Base-by-base conservation (phyloP, 169 alveolate species). In the Cryptosporidium felis region DNA sequence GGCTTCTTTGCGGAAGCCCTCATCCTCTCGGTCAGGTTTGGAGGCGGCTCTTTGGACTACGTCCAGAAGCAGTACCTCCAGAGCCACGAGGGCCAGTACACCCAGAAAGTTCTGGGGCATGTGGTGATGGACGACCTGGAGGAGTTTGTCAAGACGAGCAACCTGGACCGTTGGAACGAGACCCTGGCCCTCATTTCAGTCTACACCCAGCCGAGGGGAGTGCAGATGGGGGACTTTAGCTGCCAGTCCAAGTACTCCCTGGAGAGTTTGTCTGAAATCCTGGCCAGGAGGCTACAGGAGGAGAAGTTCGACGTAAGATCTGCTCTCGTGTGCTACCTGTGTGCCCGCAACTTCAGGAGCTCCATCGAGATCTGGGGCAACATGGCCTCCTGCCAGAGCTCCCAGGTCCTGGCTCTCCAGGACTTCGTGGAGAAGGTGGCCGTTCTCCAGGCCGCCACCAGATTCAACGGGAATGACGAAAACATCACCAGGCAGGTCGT, bases 281-380 rank as follows among this genome's bases (percentile, higher is more conserved):
- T 81, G 32, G 90, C 80, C 18, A 66, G 46, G 44, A 59, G 90
- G 21, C 79, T 81, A 6, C 80, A 81, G 61, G 82, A 81, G 46
- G 90, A 81, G 41, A 53, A 79, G 62, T 81, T 81, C 40, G 90
- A 81, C 51, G 82, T 92, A 26, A 49, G 92, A 32, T 92, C 95
- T 8, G 96, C 96, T 14, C 80, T 94, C 36, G 82, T 93, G 18
- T 88, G 93, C 46, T 93, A 81, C 80, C 79, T 92, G 85, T 91
- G 94, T 90, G 92, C 94, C 8, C 91, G 95, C 30, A 89, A 93
- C 38, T 89, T 92, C 38, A 45, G 89, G 12, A 89, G 85, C 51
- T 92, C 93, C 0, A 85, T 91, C 1, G 93, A 93, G 62, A 80
- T 80, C 26, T 92, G 95, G 96, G 82, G 81, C 40, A 89, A 85